These are phyloP conservation scores for Colletotrichum viniferum DNA, from an alignment of 2,329 filamentous ascomycete species.

Conservation along the genomic window DNA sequence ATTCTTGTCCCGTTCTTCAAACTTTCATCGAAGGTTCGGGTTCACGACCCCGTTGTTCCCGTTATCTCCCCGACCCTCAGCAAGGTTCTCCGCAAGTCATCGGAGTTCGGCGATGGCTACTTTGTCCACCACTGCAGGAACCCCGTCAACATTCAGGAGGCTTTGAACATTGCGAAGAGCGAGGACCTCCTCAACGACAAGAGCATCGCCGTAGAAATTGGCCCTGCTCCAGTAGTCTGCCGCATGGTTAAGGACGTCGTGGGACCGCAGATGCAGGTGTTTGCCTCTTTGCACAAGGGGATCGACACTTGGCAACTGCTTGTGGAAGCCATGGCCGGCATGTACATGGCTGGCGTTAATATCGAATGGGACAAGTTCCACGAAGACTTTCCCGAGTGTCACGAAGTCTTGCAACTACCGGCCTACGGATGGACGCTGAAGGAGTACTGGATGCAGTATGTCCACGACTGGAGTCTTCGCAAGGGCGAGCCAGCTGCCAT, in stretches of 20 bases:
- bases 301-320: conserved; percentile 70
- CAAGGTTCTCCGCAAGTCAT: conserved; percentile 51
- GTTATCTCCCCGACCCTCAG: conserved; percentile 71
- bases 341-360: conserved; percentile 65
- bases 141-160: conserved; percentile 67
- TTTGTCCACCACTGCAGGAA: conserved; percentile 65
- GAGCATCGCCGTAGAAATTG: conserved; percentile 72
- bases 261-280: conserved; percentile 52
- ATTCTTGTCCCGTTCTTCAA: conserved; percentile 63
- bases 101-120: conserved; percentile 58
- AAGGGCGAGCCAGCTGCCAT: conserved; percentile 65
- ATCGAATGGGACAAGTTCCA: conserved; percentile 76
- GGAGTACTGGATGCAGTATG: conserved; percentile 69
- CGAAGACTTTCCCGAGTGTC: conserved; percentile 44
- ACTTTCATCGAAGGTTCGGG: conserved; percentile 40
- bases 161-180: conserved; percentile 58
- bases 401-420: conserved; percentile 64
- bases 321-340: conserved; percentile 54
- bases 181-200: conserved; percentile 60
- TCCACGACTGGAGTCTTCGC: conserved; percentile 72
- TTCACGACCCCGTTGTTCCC: conserved; percentile 53
- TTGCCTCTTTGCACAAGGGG: conserved; percentile 67
- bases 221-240: conserved; percentile 70
- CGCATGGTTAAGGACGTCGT: conserved; percentile 67
- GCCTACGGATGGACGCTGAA: conserved; percentile 75